These are phyloP conservation scores for Epichloe typhina DNA, from an alignment of 2,329 filamentous ascomycete genomes.

Conservation along the genomic window DNA sequence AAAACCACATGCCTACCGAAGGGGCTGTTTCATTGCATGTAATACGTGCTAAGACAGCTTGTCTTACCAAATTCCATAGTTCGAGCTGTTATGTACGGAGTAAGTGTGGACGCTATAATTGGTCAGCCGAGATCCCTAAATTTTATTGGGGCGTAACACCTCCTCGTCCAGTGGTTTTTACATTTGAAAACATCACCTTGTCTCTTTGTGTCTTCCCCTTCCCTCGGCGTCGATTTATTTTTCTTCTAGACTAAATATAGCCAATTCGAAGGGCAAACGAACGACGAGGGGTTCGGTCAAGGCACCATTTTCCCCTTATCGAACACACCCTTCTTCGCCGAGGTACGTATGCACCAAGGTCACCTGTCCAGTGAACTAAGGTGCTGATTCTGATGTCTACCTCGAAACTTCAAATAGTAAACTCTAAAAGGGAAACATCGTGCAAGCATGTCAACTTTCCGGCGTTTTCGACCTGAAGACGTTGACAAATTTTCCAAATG, in stretches of 20 bases:
- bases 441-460: constrained; percentile 61
- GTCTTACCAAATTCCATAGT: no score
- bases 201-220: neutral
- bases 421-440: neutral
- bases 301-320: neutral
- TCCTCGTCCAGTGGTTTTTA: neutral
- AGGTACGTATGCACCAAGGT: neutral
- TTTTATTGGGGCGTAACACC: neutral
- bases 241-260: neutral
- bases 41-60: no score
- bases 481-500: constrained; percentile 83
- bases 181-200: neutral
- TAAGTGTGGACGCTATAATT: no score
- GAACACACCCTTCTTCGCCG: neutral
- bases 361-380: neutral
- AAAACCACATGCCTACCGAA: no score
- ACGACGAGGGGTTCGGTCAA: neutral
- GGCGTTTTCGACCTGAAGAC: constrained; percentile 72
- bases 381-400: neutral
- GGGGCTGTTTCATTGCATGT: no score
- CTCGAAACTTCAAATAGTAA: neutral
- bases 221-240: neutral
- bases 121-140: neutral
- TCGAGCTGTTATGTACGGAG: no score
- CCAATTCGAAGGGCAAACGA: neutral